Conservation (phyloP, 306 rosid species). For the Psophocarpus tetragonolobus region DNA sequence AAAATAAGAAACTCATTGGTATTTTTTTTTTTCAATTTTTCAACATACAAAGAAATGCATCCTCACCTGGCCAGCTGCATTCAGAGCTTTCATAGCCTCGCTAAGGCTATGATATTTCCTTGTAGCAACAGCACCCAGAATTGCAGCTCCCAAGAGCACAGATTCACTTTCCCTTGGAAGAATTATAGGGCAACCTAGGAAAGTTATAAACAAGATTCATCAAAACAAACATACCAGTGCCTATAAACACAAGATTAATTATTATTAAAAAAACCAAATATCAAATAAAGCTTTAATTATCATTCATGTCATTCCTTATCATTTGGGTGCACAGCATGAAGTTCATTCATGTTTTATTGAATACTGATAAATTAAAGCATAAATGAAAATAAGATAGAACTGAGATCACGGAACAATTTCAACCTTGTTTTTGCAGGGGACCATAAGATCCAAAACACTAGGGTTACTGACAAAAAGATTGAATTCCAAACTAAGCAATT, state of each 20-base stretch:
- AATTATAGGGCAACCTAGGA: slow-evolving; percentile 84
- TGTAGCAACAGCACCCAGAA: slow-evolving; percentile 89
- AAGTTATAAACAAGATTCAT: slow-evolving; percentile 3
- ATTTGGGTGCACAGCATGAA: neutral
- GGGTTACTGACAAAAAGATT: neutral
- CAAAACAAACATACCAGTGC: neutral
- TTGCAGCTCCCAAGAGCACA: slow-evolving; percentile 95
- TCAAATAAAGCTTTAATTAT: neutral
- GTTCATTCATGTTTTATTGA: slow-evolving; percentile 12
- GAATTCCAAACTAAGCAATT: neutral
- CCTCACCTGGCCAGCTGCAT: slow-evolving; percentile 90
- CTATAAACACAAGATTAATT: neutral
- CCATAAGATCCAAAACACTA: slow-evolving; percentile 1
- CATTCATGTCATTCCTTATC: slow-evolving; percentile 12
- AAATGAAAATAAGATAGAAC: slow-evolving; percentile 15
- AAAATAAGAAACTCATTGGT: neutral
- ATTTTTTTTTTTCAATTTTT: neutral
- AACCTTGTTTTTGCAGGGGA: slow-evolving; percentile 26
- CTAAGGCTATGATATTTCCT: slow-evolving; percentile 66
- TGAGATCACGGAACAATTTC: slow-evolving; percentile 26
- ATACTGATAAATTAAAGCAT: slow-evolving; percentile 13
- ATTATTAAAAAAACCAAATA: neutral
- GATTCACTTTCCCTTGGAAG: slow-evolving; percentile 95
- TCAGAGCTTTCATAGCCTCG: slow-evolving; percentile 88
- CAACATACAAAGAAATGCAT: slow-evolving; percentile 9